Conservation (phyloP, 441 rosid species). For the Capsella rubella region DNA sequence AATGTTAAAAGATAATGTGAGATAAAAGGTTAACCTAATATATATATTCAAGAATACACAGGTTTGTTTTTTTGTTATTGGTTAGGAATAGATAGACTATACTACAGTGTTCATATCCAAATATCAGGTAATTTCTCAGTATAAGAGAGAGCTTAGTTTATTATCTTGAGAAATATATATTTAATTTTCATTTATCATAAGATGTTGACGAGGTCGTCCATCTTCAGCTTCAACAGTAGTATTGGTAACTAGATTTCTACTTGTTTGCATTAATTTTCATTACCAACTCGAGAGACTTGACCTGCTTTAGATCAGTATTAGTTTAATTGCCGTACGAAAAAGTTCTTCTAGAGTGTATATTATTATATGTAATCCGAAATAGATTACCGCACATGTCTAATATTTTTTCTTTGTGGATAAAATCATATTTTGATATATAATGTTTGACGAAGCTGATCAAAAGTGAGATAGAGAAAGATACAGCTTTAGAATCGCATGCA, state of each 20-base stretch:
- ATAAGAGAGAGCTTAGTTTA: too few relatives aligned
- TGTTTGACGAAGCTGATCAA: conserved; percentile 26
- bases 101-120: too few relatives aligned
- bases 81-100: too few relatives aligned
- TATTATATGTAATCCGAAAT: not conserved
- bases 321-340: not conserved
- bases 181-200: not conserved
- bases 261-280: not conserved
- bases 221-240: not conserved
- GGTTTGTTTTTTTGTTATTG: too few relatives aligned
- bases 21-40: too few relatives aligned
- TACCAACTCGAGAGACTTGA: conserved; percentile 14
- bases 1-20: too few relatives aligned
- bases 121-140: too few relatives aligned
- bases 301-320: conserved; percentile 11
- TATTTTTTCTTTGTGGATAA: conserved; percentile 25
- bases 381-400: conserved; percentile 4
- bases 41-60: too few relatives aligned
- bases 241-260: not conserved
- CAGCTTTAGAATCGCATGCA: conserved; percentile 21
- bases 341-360: conserved; percentile 19
- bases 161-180: too few relatives aligned
- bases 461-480: conserved; percentile 14
- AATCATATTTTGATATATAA: conserved; percentile 6
- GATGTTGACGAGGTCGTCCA: not conserved